Evolutionary conservation across 768 basidiomycete genomes (phyloP).

Genomic region (Lentinula sp.): DNA sequence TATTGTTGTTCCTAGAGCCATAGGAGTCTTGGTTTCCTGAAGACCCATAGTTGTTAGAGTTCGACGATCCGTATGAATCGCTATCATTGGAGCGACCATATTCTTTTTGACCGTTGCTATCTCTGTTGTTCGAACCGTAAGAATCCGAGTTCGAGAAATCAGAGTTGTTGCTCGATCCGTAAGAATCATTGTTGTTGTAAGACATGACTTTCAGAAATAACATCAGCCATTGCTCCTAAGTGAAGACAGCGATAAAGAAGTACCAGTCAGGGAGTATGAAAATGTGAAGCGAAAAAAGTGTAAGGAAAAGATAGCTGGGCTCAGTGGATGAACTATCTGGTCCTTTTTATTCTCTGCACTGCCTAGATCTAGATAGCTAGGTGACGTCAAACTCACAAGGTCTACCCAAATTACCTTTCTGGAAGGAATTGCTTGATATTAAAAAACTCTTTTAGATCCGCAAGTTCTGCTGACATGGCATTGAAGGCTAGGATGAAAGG

Average conservation of each 20-base stretch:
- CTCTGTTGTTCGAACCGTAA: not conserved
- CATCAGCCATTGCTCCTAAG: too few species aligned
- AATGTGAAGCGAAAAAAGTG: not conserved
- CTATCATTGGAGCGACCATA: not conserved
- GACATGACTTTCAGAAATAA: not conserved
- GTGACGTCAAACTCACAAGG: not conserved
- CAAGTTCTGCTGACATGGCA: not conserved
- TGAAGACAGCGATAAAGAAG: too few species aligned
- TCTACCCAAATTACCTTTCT: too few species aligned
- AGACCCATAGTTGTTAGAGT: not conserved
- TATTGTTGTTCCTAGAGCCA: not conserved
- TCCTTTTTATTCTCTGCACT: not conserved
- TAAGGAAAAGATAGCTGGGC: not conserved
- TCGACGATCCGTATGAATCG: not conserved
- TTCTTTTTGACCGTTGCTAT: not conserved
- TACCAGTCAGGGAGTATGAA: not conserved
- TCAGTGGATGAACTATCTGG: not conserved
- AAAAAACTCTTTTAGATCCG: too few species aligned
- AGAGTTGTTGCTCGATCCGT: not conserved
- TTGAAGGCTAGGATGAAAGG: not conserved
- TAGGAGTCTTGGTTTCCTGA: not conserved
- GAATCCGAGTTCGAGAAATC: not conserved
- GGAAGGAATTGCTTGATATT: too few species aligned
- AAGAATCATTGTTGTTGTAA: constrained; percentile 1
- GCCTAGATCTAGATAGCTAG: not conserved